Evolutionary conservation across 176 grass and related monocot species (phyloP).

Genomic region (Ensete glaucum): DNA sequence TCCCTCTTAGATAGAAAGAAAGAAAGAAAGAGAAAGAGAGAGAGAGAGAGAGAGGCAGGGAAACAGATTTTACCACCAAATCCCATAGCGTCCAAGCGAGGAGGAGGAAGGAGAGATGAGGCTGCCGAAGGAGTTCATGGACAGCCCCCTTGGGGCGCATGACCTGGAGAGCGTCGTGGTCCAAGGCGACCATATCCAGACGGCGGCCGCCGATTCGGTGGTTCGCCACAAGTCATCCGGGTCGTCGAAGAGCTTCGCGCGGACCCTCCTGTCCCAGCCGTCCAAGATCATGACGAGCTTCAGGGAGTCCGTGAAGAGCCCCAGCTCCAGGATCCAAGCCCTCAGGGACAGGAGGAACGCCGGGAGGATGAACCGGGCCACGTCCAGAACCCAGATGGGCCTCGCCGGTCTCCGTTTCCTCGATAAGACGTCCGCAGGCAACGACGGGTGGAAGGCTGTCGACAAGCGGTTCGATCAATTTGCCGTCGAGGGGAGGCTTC

Average conservation of each 20-base stretch:
- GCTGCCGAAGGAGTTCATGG: not conserved
- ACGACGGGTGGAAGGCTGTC: constrained; percentile 77
- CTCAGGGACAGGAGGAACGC: constrained; percentile 16
- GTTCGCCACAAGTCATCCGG: not conserved
- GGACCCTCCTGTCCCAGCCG: not conserved
- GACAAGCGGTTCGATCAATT: constrained; percentile 79
- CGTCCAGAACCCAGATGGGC: constrained; percentile 66
- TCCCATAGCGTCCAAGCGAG: not conserved
- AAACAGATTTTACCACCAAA: not conserved
- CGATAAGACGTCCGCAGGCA: constrained; percentile 73
- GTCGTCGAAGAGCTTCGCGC: not conserved
- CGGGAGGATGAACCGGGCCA: constrained; percentile 49
- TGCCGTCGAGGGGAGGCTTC: constrained; percentile 40
- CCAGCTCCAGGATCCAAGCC: not conserved
- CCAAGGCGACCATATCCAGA: not conserved
- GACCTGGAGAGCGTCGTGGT: constrained; percentile 4
- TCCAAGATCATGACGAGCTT: not conserved
- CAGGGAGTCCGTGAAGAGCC: not conserved
- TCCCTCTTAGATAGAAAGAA: not conserved
- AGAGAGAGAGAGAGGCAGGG: not conserved
- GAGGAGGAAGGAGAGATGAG: not conserved
- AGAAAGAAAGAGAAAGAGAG: not conserved
- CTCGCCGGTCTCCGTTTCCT: constrained; percentile 70
- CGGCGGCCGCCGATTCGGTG: not conserved
- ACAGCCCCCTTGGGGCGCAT: not conserved